Conservation (phyloP, 768 basidiomycete species). For the Tricholoma terreum region DNA sequence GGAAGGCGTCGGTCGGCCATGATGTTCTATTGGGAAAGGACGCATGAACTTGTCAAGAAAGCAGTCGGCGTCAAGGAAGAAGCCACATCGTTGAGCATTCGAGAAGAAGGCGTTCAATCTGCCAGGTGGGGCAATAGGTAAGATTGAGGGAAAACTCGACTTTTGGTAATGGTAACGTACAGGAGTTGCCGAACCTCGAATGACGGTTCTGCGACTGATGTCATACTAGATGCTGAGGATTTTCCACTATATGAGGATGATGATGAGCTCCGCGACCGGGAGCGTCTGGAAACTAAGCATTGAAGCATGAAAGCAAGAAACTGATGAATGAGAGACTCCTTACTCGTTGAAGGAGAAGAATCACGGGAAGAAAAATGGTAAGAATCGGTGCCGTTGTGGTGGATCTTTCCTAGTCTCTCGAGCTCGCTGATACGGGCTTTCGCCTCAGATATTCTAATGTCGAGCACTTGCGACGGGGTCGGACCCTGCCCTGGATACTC, state of each 20-base stretch:
- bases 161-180: neutral
- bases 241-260: neutral
- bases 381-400: constrained; percentile 7
- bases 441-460: constrained; percentile 43
- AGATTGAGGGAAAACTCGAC: neutral
- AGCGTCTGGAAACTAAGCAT: neutral
- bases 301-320: neutral
- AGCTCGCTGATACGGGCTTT: constrained; percentile 42
- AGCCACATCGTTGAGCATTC: constrained; percentile 44
- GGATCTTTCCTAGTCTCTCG: constrained; percentile 24
- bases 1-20: constrained; percentile 32
- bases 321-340: neutral
- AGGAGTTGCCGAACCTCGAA: neutral
- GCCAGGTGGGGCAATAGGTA: neutral
- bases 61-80: constrained; percentile 48
- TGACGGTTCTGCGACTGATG: neutral
- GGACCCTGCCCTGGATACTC: constrained; percentile 49
- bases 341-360: neutral
- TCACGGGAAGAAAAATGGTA: constrained; percentile 12
- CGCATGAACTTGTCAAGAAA: constrained; percentile 38
- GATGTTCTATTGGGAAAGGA: constrained; percentile 26
- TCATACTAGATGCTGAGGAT: neutral
- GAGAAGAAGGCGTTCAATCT: constrained; percentile 34
- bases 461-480: constrained; percentile 43
- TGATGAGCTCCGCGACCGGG: neutral